phyloP scores from a whole-genome alignment of 78 protist genomes.

The Cavenderia fasciculata region DNA sequence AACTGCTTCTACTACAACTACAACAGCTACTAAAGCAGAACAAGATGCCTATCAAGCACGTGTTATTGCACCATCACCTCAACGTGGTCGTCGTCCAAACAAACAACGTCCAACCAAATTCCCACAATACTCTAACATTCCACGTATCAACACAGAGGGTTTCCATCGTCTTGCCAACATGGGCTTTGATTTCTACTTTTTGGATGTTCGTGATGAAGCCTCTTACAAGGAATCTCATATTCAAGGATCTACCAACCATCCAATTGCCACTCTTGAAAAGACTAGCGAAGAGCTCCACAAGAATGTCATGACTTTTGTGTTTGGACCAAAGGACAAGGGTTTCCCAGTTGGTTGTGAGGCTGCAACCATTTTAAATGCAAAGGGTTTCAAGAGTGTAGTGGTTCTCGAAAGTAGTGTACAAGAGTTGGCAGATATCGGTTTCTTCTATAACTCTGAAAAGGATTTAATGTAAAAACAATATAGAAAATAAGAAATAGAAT shows the following conservation, averaged over 20 bases:
- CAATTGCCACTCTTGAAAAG: constrained; percentile 22
- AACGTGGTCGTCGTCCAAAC: constrained; percentile 71
- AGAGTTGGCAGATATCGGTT: constrained; percentile 64
- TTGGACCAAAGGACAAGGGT: constrained; percentile 57
- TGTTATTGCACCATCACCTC: constrained; percentile 54
- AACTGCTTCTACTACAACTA: constrained; percentile 14
- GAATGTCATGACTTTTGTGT: constrained; percentile 1
- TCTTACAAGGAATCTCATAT: constrained; percentile 5
- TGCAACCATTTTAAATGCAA: constrained; percentile 13
- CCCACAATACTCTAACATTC: constrained; percentile 44
- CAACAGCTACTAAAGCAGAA: neutral
- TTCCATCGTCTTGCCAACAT: constrained; percentile 19
- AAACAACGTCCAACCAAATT: constrained; percentile 44
- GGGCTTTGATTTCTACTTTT: constrained; percentile 59
- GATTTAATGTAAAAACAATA: neutral
- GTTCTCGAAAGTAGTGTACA: constrained; percentile 12
- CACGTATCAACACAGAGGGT: constrained; percentile 63
- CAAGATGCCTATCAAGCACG: constrained; percentile 8
- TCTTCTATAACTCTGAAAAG: constrained; percentile 31
- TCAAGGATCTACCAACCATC: constrained; percentile 58
- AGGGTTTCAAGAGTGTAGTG: constrained; percentile 63
- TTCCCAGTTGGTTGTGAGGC: constrained; percentile 56
- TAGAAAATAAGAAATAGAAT: neutral
- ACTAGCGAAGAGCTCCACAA: constrained; percentile 18
- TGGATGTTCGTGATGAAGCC: constrained; percentile 30